Evolutionary conservation across 805 yeast species (phyloP), one percentile per base, ranked within the genome.

Genomic region (Metahyphopichia silvanorum): DNA sequence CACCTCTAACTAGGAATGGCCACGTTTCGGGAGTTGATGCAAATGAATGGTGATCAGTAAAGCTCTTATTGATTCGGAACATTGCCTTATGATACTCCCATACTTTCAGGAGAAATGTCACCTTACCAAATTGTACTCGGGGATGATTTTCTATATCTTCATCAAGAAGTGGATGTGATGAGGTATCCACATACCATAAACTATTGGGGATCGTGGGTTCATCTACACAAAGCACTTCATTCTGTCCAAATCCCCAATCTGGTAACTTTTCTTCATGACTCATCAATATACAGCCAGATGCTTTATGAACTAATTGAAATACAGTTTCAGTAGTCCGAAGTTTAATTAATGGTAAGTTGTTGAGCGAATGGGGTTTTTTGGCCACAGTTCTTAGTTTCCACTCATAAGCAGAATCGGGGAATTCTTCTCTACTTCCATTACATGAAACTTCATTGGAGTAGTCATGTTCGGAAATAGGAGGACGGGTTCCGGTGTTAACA

Each of bases 391-490:
- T 69, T 14, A 91, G 60, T 35, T 74, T 74, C 72, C 87, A 88
- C 40, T 76, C 74, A 53, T 85, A 88, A 51, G 77, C 78, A 25
- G 71, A 66, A 43, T 84, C 84, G 2, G 62, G 60, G 49, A 76
- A 76, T 1, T 78, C 75, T 25, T 25, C 27, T 5, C 67, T 56
- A 55, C 74, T 75, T 4, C 91, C 93, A 35, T 77, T 65, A 42
- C 86, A 78, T 17, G 86, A 74, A 1, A 88, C 95, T 57, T 88
- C 95, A 42, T 73, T 75, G 51, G 88, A 82, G 57, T 91, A 89
- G 35, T 93, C 98, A 49, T 86, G 93, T 51, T 86, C 95, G 7
- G 91, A 76, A 17, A 88, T 76, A 7, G 96, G 96, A 3, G 98
- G 96, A 39, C 89, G 77, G 31, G 74, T 47, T 39, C 85, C 84